A percentile compares a stretch with the other conserved stretches of the same genome.
phyloP scores from a whole-genome alignment of 1,139 yeast genomes.

The Blastobotrys buckinghamii region DNA sequence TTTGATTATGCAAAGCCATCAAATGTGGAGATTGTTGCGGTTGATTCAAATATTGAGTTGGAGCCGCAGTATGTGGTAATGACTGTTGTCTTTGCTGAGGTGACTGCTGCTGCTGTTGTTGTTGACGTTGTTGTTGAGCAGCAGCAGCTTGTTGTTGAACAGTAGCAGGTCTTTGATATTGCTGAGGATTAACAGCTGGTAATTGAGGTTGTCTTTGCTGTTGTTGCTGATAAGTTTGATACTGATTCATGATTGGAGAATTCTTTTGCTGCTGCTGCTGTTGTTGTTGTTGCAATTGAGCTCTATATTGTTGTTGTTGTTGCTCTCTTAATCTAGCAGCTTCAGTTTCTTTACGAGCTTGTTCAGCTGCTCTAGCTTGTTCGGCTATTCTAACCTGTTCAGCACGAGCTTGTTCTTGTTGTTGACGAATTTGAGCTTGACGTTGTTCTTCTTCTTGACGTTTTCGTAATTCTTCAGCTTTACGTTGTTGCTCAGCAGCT shows the following conservation, averaged over 20 bases:
- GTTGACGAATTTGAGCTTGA: background rate
- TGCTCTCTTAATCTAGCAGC: constrained; percentile 1
- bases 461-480: background rate
- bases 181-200: constrained; percentile 5
- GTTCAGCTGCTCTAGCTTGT: background rate
- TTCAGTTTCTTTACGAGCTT: constrained; percentile 7
- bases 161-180: constrained; percentile 3
- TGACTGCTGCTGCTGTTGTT: constrained; percentile 6
- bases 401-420: background rate
- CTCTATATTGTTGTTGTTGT: constrained; percentile 5
- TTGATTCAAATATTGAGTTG: background rate
- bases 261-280: constrained; percentile 10
- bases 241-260: constrained; percentile 5
- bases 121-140: constrained; percentile 1
- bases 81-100: constrained; percentile 3
- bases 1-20: constrained; percentile 6
- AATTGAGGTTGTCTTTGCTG: constrained; percentile 1
- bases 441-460: background rate
- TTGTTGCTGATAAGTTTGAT: constrained; percentile 2
- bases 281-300: constrained; percentile 8
- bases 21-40: background rate
- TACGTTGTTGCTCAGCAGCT: background rate
- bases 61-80: background rate
- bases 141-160: background rate
- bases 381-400: background rate